Evolutionary conservation across 805 yeast genomes (phyloP).

Genomic region (Jamesozyma lodderae): DNA sequence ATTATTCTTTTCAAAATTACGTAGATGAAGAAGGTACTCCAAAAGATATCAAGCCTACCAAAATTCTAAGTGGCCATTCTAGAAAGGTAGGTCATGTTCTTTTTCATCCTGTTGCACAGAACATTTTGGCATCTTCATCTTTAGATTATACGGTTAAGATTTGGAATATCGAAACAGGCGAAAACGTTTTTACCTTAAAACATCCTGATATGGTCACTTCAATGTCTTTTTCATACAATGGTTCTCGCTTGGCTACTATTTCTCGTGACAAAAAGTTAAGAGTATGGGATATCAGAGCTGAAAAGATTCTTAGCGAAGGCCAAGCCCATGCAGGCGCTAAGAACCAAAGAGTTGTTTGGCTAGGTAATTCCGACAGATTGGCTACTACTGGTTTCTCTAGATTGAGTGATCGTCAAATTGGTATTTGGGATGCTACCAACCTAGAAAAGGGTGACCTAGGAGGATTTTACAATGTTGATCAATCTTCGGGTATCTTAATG

Average conservation of each 20-base stretch:
- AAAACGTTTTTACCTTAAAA: slow-evolving; percentile 59
- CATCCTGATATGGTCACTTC: slow-evolving; percentile 92
- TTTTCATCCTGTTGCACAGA: slow-evolving; percentile 81
- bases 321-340: slow-evolving; percentile 91
- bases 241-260: slow-evolving; percentile 77
- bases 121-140: slow-evolving; percentile 83
- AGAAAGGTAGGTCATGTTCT: slow-evolving; percentile 89
- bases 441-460: slow-evolving; percentile 78
- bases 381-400: slow-evolving; percentile 92
- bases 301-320: slow-evolving; percentile 71
- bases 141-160: slow-evolving; percentile 84
- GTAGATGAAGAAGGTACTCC: slow-evolving; percentile 46
- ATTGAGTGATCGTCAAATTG: slow-evolving; percentile 89
- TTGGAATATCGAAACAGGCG: slow-evolving; percentile 79
- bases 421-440: slow-evolving; percentile 79
- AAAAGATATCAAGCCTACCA: slow-evolving; percentile 62
- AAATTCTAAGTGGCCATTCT: slow-evolving; percentile 72
- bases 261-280: slow-evolving; percentile 85
- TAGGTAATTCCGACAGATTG: slow-evolving; percentile 76
- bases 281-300: slow-evolving; percentile 82
- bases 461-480: slow-evolving; percentile 78
- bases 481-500: slow-evolving; percentile 87
- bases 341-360: slow-evolving; percentile 79
- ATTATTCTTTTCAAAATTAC: slow-evolving; percentile 61
- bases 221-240: slow-evolving; percentile 84